Conservation (phyloP, 441 rosid genomes). For the Syzygium malaccense region DNA sequence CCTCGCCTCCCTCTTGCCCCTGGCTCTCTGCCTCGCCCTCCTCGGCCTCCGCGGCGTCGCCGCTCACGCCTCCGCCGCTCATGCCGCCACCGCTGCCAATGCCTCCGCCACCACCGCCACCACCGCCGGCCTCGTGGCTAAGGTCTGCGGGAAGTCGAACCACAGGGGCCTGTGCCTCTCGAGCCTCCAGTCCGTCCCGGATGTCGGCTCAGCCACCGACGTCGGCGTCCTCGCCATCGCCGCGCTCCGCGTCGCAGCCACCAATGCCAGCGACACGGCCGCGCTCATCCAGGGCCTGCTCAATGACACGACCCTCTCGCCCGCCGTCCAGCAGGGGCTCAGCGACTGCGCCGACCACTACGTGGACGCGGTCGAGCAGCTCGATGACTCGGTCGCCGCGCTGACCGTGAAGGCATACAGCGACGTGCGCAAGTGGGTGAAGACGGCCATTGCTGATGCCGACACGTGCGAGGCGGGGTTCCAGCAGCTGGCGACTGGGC, state of each 20-base stretch:
- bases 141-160: conserved; percentile 8
- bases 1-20: background rate
- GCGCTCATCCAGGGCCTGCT: conserved; percentile 4
- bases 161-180: conserved; percentile 12
- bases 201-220: background rate
- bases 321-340: conserved; percentile 10
- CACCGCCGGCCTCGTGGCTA: background rate
- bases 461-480: conserved; percentile 9
- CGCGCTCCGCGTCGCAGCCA: conserved; percentile 10
- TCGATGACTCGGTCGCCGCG: conserved; percentile 15
- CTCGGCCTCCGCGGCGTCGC: background rate
- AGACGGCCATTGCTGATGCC: conserved; percentile 3
- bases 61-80: background rate
- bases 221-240: conserved; percentile 7
- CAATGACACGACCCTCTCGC: background rate
- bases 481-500: background rate
- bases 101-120: background rate
- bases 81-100: background rate
- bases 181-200: conserved; percentile 15
- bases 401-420: background rate
- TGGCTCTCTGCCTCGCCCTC: conserved; percentile 8
- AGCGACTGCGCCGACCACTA: conserved; percentile 20
- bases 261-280: conserved; percentile 12
- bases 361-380: conserved; percentile 19
- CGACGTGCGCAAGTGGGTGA: conserved; percentile 11